These are phyloP conservation scores for Hura crepitans DNA, from an alignment of 441 rosid species.

Conservation along the genomic window DNA sequence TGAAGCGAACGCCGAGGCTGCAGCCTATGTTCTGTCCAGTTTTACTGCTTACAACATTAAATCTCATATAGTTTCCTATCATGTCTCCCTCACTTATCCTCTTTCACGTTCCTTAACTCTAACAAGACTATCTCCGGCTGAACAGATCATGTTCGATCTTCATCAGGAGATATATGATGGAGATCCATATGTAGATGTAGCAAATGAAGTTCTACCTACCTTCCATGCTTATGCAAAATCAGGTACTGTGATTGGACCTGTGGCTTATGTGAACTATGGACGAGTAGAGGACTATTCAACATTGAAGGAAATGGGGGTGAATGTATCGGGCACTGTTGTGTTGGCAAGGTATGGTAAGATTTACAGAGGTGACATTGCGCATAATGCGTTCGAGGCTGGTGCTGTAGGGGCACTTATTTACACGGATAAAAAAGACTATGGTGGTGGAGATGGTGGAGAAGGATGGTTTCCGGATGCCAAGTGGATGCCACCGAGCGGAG, in stretches of 20 bases:
- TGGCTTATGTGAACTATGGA: conserved; percentile 66
- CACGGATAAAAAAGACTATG: conserved; percentile 68
- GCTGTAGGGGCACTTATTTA: conserved; percentile 57
- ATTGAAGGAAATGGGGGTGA: conserved; percentile 44
- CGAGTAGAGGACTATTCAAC: conserved; percentile 53
- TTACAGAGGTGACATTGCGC: conserved; percentile 73
- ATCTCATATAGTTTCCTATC: conserved; percentile 46
- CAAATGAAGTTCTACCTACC: conserved; percentile 47
- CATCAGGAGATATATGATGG: conserved; percentile 50
- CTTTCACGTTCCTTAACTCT: conserved; percentile 52
- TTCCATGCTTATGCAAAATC: conserved; percentile 81
- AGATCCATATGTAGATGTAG: conserved; percentile 52
- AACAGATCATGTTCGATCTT: conserved; percentile 37
- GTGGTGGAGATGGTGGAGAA: conserved; percentile 42
- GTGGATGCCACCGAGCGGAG: conserved; percentile 89
- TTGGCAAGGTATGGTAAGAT: conserved; percentile 65
- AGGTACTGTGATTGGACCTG: conserved; percentile 51
- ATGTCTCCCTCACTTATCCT: conserved; percentile 63
- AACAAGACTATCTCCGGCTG: conserved; percentile 23
- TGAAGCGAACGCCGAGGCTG: conserved; percentile 61
- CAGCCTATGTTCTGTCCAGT: conserved; percentile 45
- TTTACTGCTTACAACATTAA: conserved; percentile 42
- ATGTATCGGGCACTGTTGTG: conserved; percentile 47
- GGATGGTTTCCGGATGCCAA: conserved; percentile 59
- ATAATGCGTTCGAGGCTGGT: conserved; percentile 59